Evolutionary conservation across 73 alveolate genomes (phyloP).

Genomic region (Symbiodinium pilosum): DNA sequence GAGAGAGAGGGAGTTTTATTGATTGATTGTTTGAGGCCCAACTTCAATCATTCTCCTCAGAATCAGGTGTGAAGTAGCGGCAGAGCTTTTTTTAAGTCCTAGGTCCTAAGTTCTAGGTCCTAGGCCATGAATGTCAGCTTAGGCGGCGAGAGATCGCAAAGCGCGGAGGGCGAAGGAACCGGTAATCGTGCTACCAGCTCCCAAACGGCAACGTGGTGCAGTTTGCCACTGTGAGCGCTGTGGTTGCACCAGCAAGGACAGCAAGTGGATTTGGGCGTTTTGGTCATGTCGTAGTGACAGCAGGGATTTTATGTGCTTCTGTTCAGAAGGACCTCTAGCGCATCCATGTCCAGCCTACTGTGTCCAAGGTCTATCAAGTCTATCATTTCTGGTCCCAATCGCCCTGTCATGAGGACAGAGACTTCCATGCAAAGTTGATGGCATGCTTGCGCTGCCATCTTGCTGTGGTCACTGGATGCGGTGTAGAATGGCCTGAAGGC

Average conservation of each 20-base stretch:
- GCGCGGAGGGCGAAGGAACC: neutral
- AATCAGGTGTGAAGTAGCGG: neutral
- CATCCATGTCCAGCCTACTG: neutral
- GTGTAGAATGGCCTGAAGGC: neutral
- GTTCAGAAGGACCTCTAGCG: no score
- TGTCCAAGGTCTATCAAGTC: no score
- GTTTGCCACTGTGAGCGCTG: neutral
- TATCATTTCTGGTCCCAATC: no score
- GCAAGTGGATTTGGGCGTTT: neutral
- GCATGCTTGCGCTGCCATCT: neutral
- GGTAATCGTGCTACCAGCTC: neutral
- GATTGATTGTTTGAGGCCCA: no score
- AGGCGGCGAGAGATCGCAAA: no score
- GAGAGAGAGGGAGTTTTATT: no score
- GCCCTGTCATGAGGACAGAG: neutral
- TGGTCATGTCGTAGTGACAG: no score
- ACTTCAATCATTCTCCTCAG: no score
- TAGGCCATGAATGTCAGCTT: no score
- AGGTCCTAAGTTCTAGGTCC: no score
- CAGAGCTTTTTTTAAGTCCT: neutral
- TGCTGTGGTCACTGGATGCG: neutral
- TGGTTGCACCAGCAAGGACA: neutral
- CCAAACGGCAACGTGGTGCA: neutral
- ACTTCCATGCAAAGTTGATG: neutral
- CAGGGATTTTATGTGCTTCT: no score